Base-by-base conservation (phyloP, 2,329 filamentous ascomycete species). In the Cercospora zeina region DNA sequence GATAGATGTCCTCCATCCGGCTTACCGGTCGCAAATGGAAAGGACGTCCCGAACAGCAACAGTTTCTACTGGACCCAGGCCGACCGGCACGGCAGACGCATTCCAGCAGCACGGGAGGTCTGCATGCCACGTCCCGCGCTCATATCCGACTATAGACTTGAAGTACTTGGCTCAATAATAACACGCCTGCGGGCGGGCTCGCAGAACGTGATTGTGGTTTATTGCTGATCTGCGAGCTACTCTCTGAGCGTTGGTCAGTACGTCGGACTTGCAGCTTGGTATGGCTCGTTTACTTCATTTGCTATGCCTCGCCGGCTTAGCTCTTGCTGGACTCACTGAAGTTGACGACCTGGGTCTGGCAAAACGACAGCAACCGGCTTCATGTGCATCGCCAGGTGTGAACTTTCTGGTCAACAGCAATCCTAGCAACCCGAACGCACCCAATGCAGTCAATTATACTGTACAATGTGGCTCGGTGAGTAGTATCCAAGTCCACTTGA, bases 401-500 rank as follows among this genome's bases (percentile, higher is more conserved):
- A 39, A 39, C 33, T 54, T 37, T 37, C 51, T 19, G 19, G 31
- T 54, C 31, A 54, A 27, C 33, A 54, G 51, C 33, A 34, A 54
- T 33, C 30, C 30, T 16, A n/a, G n/a, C 13, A 53, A 27, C 10
- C 31, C 31, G 14, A 37, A 39, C 33, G 16, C 33, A 19, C 51
- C 51, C 36, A 33, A 33, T 11, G 30, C 51, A 13, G 51, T 54
- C 31, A 54, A 54, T 33, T 54, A 54, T 16, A 54, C 51, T 13
- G 21, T 54, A 19, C 31, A 54, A 24, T 54, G 51, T 37, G 51
- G 51, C 33, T 54, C 51, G 51, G 51, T 54, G 21, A 30, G 51
- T 54, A 21, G 11, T 54, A 37, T 16, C n/a, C 5, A 50, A 7
- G 14, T 33, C 13, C 8, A 1, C 4, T 13, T 9, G 13, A 21